Conservation (phyloP, 352 stramenopile genomes). For the Phytophthora hibernalis region DNA sequence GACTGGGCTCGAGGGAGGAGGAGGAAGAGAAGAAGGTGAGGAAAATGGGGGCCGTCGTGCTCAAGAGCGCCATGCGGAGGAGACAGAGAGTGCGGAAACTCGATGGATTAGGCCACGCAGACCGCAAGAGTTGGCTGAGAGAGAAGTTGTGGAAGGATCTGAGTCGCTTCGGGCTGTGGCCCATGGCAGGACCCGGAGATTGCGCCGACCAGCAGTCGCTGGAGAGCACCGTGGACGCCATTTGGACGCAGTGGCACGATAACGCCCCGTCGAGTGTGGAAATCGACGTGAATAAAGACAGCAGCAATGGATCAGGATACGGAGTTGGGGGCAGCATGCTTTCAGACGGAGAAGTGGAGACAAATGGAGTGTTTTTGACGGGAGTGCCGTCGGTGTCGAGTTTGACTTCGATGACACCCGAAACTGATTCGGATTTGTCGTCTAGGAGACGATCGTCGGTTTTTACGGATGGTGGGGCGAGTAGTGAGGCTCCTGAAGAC, state of each 20-base stretch:
- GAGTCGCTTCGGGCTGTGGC: constrained; percentile 64
- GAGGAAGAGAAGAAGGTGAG: constrained; percentile 27
- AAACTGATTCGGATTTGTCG: background rate
- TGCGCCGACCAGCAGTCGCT: constrained; percentile 37
- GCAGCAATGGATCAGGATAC: constrained; percentile 5
- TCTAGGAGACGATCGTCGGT: constrained; percentile 12
- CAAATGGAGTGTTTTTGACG: constrained; percentile 39
- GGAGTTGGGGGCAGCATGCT: constrained; percentile 8
- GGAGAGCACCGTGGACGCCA: constrained; percentile 58
- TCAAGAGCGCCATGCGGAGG: constrained; percentile 28
- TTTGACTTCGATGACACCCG: background rate
- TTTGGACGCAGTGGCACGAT: constrained; percentile 64
- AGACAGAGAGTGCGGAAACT: constrained; percentile 41
- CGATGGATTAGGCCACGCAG: constrained; percentile 32
- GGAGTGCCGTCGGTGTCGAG: constrained; percentile 27
- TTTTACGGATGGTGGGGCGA: background rate
- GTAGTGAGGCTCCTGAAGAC: constrained; percentile 23
- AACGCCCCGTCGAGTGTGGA: background rate
- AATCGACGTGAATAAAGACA: background rate
- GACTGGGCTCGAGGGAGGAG: constrained; percentile 34
- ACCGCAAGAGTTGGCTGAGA: constrained; percentile 41
- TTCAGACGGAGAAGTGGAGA: constrained; percentile 14
- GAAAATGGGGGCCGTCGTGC: constrained; percentile 14
- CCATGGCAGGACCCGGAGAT: constrained; percentile 30
- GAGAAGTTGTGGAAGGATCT: constrained; percentile 72